These are phyloP conservation scores for Eucalyptus tenuipes DNA, from an alignment of 345 rosid genomes.

Conservation along the genomic window DNA sequence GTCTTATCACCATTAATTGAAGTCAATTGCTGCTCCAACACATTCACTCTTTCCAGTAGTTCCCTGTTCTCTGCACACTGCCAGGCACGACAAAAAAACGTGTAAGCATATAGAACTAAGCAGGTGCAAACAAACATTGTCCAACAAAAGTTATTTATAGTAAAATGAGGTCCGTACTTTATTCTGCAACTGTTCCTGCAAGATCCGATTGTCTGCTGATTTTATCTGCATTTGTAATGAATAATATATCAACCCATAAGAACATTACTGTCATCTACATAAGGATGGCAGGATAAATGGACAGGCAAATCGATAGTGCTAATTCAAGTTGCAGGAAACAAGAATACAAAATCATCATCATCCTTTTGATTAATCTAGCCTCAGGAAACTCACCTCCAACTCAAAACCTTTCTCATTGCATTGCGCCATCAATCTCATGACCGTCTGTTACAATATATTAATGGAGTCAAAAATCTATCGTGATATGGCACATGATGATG, in stretches of 20 bases:
- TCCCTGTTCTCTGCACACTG: conserved; percentile 81
- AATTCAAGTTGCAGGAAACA: neutral
- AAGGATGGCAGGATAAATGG: neutral
- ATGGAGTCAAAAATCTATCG: neutral
- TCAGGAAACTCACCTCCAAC: conserved; percentile 54
- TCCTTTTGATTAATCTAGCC: neutral
- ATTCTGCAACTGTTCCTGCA: conserved; percentile 89
- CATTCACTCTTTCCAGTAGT: conserved; percentile 63
- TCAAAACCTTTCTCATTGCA: conserved; percentile 95
- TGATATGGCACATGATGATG: neutral
- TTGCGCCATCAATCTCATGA: conserved; percentile 85
- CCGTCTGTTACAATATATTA: conserved; percentile 47
- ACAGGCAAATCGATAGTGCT: neutral
- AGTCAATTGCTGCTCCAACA: conserved; percentile 59
- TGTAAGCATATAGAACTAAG: neutral
- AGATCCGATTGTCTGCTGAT: conserved; percentile 94
- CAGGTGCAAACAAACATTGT: neutral
- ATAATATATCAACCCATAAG: neutral
- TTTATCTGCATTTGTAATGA: conserved; percentile 43
- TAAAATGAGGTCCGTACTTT: conserved; percentile 36
- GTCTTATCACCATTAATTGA: conserved; percentile 32
- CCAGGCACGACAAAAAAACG: neutral
- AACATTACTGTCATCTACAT: neutral
- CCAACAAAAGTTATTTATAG: neutral
- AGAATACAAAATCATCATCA: neutral